These are phyloP conservation scores for Knoxdaviesia capensis DNA, from an alignment of 2,329 filamentous ascomycete species.

Conservation along the genomic window DNA sequence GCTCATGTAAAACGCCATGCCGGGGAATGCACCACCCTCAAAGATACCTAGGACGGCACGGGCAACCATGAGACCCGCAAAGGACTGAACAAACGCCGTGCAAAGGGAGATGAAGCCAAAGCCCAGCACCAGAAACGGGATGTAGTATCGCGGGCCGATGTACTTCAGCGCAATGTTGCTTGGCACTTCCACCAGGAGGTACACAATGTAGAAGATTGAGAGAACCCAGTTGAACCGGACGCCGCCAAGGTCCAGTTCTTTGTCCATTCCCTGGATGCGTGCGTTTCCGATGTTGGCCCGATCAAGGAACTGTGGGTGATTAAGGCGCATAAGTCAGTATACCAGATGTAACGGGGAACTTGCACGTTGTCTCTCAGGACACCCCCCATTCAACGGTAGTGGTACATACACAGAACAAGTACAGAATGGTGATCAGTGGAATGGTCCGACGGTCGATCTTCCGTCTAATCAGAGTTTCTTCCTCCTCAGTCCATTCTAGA, in stretches of 20 bases:
- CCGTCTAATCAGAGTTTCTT: constrained; percentile 25
- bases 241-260: constrained; percentile 24
- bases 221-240: constrained; percentile 35
- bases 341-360: constrained; percentile 8
- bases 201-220: constrained; percentile 37
- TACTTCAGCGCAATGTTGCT: constrained; percentile 33
- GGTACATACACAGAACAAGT: constrained; percentile 27
- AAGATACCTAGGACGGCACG: constrained; percentile 31
- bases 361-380: constrained; percentile 1
- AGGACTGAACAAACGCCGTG: constrained; percentile 30
- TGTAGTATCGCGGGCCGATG: constrained; percentile 29
- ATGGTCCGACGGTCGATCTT: constrained; percentile 32
- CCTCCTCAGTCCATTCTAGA: constrained; percentile 23
- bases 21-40: constrained; percentile 37
- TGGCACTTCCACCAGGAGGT: constrained; percentile 33
- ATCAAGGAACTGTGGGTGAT: constrained; percentile 23
- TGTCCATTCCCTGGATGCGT: constrained; percentile 29
- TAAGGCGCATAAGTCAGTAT: constrained; percentile 18
- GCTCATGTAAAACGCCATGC: constrained; percentile 33
- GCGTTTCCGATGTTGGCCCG: constrained; percentile 51
- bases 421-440: constrained; percentile 29
- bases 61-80: constrained; percentile 22
- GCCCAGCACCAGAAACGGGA: constrained; percentile 30
- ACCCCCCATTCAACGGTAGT: not conserved
- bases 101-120: constrained; percentile 34